Evolutionary conservation across 495 filamentous ascomycete species (phyloP).

Genomic region (Amniculicola lignicola): DNA sequence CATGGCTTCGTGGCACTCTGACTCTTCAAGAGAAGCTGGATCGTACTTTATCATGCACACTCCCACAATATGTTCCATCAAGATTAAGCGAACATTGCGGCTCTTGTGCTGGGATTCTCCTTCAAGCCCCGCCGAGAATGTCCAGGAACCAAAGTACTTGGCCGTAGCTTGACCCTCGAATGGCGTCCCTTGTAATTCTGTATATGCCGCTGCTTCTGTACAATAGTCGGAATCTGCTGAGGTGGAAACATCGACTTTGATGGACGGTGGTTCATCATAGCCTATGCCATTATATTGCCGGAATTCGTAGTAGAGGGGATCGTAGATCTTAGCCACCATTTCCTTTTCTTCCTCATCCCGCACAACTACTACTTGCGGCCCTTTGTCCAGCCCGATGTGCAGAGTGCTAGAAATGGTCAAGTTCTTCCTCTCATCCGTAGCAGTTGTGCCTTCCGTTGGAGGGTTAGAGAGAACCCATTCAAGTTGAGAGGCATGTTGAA

Average conservation of each 20-base stretch:
- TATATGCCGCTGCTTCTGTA: background rate
- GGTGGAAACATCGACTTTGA: background rate
- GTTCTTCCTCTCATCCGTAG: background rate
- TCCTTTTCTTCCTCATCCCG: background rate
- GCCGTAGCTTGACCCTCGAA: background rate
- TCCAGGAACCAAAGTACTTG: background rate
- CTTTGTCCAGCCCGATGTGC: background rate
- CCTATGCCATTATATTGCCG: background rate
- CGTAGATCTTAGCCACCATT: background rate
- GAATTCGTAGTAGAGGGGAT: background rate
- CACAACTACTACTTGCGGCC: background rate
- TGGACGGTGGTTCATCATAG: background rate
- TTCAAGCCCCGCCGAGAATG: background rate
- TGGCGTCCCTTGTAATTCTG: background rate
- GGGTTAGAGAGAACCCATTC: background rate
- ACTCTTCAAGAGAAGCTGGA: background rate
- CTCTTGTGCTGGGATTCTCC: background rate
- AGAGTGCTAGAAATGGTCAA: background rate
- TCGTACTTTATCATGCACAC: background rate
- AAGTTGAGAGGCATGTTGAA: background rate
- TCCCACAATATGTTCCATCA: background rate
- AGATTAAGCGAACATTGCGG: background rate
- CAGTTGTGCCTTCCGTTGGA: background rate
- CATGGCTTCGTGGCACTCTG: background rate
- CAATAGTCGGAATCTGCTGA: background rate